Base-by-base conservation (phyloP, 768 basidiomycete genomes). In the Wakefieldia striispora region DNA sequence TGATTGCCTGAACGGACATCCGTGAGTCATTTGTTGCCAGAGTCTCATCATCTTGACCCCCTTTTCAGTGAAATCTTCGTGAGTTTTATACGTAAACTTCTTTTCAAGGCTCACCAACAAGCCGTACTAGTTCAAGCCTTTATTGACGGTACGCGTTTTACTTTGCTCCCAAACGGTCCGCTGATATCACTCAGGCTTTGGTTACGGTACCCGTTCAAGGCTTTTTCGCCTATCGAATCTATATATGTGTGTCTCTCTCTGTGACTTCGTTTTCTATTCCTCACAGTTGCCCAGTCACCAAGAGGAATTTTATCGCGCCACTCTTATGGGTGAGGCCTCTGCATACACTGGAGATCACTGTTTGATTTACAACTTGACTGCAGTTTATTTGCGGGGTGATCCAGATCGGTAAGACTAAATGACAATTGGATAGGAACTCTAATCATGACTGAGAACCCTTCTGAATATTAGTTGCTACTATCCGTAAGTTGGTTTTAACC, bases 141-240 rank as follows among this genome's bases (percentile, higher is more conserved):
- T 55, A 1, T 2, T 33, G 3, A 46, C 35, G 33, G 56, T 57
- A 26, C 8, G 14, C 9, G 11, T 23, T 3, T 16, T 0, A 10
- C 23, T 43, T 8, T 21, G 16, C 23, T 8, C 7, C 6, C 1
- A 6, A 26, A 36, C 23, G 19, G 12, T n/a, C 11, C 3, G 4
- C 6, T 56, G 24, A 59, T 27, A 20, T 34, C n/a, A 26, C 40
- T 9, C 10, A 58, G 56, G 21, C 3, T 1, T 2, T 50, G 4
- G 38, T 47, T 34, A 6, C 51, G 3, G 11, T 39, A 12, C 14
- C 10, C 31, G 37, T 42, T 0, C 56, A 58, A 16, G 51, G 44
- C 1, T 58, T 24, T 36, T 49, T 58, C 16, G 34, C 58, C 16
- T 23, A 49, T n/a, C 47, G 56, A 34, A 34, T 58, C 41, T 58